Base-by-base conservation (phyloP, 768 basidiomycete species). In the Hygrophorus pudorinus region DNA sequence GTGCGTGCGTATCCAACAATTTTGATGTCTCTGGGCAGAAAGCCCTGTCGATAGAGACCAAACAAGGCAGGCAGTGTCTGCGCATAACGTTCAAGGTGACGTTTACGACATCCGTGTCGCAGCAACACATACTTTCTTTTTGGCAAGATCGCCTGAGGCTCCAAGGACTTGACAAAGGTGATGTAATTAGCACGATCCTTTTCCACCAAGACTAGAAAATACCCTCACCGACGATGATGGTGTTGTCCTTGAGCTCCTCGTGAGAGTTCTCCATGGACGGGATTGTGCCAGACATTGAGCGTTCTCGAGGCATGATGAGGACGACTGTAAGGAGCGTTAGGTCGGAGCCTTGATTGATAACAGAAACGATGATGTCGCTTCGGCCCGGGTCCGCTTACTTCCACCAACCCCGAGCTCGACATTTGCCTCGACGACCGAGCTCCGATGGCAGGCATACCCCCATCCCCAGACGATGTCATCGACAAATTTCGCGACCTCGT, bases 1-100 rank as follows among this genome's bases (percentile, higher is more conserved):
- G 94, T 92, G 51, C 94, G 79, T 18, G 94, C 94, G 62, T 98
- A 99, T 17, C 94, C 94, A 46, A 99, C 81, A 63, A 99, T 92
- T 66, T 84, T 83, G 53, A 84, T 73, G 61, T 77, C 85, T 43
- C 72, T 72, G 20, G 94, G 93, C 27, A 99, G 78, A 67, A 81
- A 81, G 36, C 74, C 78, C 49, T 79, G 77, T 51, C 73, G 72
- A 71, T 77, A 96, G 53, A 99, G 80, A 44, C 81, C 83, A 62
- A 96, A 97, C 44, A 99, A 73, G 20, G 94, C 94, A 9, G 94
- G 94, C 64, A 91, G 85, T 3, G 94, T 98, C 93, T 96, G 56
- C 21, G 28, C 47, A 47, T 16, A n/a, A 44, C 42, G 45, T 45
- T 27, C 45, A 7, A 50, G 28, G 12, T 17, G 16, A 35, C 30